phyloP scores from a whole-genome alignment of 2,329 filamentous ascomycete species.

The Neonectria punicea region DNA sequence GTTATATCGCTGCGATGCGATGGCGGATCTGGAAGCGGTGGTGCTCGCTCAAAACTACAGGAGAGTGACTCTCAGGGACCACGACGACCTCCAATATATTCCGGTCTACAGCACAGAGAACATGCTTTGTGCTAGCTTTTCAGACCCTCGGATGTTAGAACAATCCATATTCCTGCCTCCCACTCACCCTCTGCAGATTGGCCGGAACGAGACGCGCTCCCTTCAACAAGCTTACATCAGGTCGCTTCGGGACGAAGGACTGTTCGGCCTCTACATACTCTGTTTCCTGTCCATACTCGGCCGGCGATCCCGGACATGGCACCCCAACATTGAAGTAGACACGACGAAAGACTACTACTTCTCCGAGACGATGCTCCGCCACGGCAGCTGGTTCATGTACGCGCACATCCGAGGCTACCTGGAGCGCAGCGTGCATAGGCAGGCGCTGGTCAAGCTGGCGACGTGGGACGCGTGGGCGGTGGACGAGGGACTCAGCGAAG shows the following conservation, averaged over 20 bases:
- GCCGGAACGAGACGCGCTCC: neutral
- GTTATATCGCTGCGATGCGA: neutral
- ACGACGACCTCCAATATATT: neutral
- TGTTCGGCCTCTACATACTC: neutral
- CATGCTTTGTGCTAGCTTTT: neutral
- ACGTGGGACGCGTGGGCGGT: neutral
- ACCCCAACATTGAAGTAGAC: neutral
- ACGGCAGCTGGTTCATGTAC: neutral
- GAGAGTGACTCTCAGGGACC: neutral
- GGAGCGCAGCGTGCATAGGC: neutral
- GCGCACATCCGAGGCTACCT: neutral
- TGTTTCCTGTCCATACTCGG: neutral
- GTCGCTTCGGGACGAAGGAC: neutral
- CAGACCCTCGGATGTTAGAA: neutral
- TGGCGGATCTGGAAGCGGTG: neutral
- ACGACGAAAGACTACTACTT: neutral
- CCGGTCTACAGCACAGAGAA: neutral
- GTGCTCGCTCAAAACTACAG: neutral
- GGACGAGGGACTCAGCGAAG: neutral
- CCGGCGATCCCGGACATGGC: neutral
- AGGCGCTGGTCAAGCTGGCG: neutral
- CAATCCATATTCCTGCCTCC: neutral
- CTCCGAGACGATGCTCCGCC: neutral
- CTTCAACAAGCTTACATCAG: neutral
- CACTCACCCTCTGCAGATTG: neutral